Base-by-base conservation (phyloP, 129 eudicot species). In the Tanacetum coccineum region DNA sequence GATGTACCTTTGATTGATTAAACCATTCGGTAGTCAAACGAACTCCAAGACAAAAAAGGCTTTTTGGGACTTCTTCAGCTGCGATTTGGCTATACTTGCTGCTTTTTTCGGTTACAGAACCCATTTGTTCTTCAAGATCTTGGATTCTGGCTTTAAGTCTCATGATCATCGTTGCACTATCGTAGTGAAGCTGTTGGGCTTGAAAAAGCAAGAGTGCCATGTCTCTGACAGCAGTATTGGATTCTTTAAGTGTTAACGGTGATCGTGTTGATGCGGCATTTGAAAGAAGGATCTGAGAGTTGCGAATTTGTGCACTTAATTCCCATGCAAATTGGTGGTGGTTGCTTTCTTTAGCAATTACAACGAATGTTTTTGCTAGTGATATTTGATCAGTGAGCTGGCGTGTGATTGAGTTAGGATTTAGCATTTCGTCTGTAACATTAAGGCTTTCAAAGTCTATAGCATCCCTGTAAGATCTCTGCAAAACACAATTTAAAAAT, bases 271-370 rank as follows among this genome's bases (percentile, higher is more conserved):
- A 64, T 11, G 93, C 93, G 46, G 88, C 73, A 57, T 78, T 80
- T 21, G 88, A 86, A 32, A 86, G 88, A 17, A 86, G 93, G 78
- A 86, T 64, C 56, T 86, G 88, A 11, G 93, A 83, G 79, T 86
- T 86, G 20, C 84, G 86, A 51, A 86, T 83, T 71, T 86, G 93
- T 50, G 88, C 80, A 62, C 86, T 86, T 36, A 86, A 67, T 79
- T 86, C 93, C 92, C 86, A 86, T 20, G 93, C 88, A 70, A 82
- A 86, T 70, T 82, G 88, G 54, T 77, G 88, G 53, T 86, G 80
- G 55, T 80, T 86, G 84, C 85, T 86, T 67, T 86, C 88, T 86
- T 82, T 86, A 51, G 92, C 92, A 50, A 86, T 86, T 52, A 86
- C 88, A 55, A 86, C 84, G 40, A 71, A 78, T n/a, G 93, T 79